Evolutionary conservation across 495 filamentous ascomycete genomes (phyloP).

Genomic region (Chaetomidium leptoderma): DNA sequence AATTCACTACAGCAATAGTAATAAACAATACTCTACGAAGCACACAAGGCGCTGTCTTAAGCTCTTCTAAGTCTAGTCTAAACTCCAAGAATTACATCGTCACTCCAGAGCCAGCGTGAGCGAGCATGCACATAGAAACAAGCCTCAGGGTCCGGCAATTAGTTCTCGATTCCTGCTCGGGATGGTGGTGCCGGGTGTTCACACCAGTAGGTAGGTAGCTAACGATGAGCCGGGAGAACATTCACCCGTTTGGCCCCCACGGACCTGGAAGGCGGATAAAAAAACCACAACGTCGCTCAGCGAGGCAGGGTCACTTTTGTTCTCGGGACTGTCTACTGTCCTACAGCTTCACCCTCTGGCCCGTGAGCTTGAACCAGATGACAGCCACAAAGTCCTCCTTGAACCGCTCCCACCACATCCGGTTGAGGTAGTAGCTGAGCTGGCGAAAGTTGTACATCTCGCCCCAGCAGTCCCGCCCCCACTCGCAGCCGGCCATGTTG

Average conservation of each 20-base stretch:
- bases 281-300: not conserved
- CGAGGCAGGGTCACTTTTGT: not conserved
- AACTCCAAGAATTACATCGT: not conserved
- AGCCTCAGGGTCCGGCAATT: not conserved
- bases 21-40: slow-evolving; percentile 8
- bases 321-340: not conserved
- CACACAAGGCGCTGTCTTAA: slow-evolving; percentile 13
- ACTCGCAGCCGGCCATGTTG: slow-evolving; percentile 98
- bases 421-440: slow-evolving; percentile 79
- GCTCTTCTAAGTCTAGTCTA: not conserved
- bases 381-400: slow-evolving; percentile 54
- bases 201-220: not conserved
- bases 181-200: not conserved
- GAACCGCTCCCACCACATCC: slow-evolving; percentile 70
- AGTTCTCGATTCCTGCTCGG: not conserved
- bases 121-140: not conserved
- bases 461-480: slow-evolving; percentile 94
- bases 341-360: slow-evolving; percentile 50
- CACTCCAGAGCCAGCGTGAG: not conserved
- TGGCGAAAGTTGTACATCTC: slow-evolving; percentile 94
- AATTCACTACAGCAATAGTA: not conserved
- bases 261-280: not conserved
- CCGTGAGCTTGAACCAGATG: slow-evolving; percentile 53
- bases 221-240: not conserved
- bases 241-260: not conserved